phyloP scores from a whole-genome alignment of 352 stramenopile genomes.

The Pythium insidiosum region DNA sequence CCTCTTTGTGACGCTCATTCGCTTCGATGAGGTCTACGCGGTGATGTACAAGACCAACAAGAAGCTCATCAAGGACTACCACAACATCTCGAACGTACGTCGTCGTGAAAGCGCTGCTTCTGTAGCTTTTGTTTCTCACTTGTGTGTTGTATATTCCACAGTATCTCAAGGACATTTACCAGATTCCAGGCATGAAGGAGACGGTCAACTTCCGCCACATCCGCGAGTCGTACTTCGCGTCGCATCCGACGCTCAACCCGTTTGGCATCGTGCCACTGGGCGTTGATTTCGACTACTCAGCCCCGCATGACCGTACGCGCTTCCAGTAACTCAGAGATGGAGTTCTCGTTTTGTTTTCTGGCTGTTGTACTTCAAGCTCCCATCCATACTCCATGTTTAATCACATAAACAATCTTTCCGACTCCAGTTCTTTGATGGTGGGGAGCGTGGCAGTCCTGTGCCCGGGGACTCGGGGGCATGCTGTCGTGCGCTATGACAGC shows the following conservation, averaged over 20 bases:
- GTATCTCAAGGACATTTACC: constrained; percentile 42
- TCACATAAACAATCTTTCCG: too few species aligned
- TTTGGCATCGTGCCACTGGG: constrained; percentile 33
- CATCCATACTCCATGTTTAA: too few species aligned
- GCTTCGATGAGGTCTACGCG: constrained; percentile 93
- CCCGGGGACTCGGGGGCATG: too few species aligned
- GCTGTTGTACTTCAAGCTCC: too few species aligned
- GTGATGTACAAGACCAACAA: constrained; percentile 81
- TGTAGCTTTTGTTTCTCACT: too few species aligned
- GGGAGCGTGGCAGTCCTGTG: too few species aligned
- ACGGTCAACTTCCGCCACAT: constrained; percentile 41
- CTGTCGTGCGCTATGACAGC: too few species aligned
- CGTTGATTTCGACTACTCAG: constrained; percentile 16
- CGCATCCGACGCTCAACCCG: constrained; percentile 40
- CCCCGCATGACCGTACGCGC: constrained; percentile 22
- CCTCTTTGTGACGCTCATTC: constrained; percentile 89
- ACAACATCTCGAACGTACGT: constrained; percentile 69
- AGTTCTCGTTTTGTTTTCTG: too few species aligned
- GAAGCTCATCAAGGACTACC: constrained; percentile 69
- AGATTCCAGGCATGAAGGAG: constrained; percentile 26
- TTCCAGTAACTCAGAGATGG: too few species aligned
- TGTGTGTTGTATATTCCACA: constrained; percentile 11
- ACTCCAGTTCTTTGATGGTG: too few species aligned
- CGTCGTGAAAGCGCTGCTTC: neutral
- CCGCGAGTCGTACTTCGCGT: constrained; percentile 43